Percentiles rank a stretch among this genome's conserved stretches.
Evolutionary conservation across 179 eudicot species (phyloP).

Genomic region (Carnegiea gigantea): DNA sequence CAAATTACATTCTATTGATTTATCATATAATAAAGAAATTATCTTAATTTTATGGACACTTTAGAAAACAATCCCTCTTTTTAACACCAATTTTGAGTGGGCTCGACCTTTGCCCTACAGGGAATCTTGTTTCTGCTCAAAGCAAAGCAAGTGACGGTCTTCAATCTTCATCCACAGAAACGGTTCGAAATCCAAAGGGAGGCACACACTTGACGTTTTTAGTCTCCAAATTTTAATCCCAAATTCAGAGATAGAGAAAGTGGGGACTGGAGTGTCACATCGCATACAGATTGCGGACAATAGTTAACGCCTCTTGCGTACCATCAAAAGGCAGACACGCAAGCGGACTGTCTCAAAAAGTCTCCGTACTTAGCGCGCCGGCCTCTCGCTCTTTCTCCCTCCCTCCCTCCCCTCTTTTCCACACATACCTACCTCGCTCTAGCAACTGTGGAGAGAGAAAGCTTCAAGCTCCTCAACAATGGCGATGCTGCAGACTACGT

Average conservation of each 20-base stretch:
- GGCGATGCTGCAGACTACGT: constrained; percentile 31
- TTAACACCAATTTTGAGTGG: too few species aligned
- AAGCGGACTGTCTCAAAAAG: background rate
- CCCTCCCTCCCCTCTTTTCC: too few species aligned
- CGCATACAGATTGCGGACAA: background rate
- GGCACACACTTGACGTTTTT: background rate
- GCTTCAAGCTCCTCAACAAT: constrained; percentile 12
- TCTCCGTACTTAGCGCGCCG: background rate
- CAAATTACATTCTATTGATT: too few species aligned
- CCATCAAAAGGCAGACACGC: background rate
- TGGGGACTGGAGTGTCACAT: background rate
- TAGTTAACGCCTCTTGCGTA: background rate
- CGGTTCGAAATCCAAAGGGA: background rate
- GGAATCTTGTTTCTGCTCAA: background rate
- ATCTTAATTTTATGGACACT: too few species aligned
- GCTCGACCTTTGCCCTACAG: background rate
- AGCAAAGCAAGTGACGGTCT: background rate
- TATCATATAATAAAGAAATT: too few species aligned
- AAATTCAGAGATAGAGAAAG: background rate
- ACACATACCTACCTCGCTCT: background rate
- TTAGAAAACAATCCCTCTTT: too few species aligned
- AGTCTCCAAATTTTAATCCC: background rate
- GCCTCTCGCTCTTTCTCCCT: background rate
- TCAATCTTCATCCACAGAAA: background rate
- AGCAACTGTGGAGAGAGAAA: background rate